These are phyloP conservation scores for Pseudoneurospora amorphoporcata DNA, from an alignment of 495 filamentous ascomycete species.

Conservation along the genomic window DNA sequence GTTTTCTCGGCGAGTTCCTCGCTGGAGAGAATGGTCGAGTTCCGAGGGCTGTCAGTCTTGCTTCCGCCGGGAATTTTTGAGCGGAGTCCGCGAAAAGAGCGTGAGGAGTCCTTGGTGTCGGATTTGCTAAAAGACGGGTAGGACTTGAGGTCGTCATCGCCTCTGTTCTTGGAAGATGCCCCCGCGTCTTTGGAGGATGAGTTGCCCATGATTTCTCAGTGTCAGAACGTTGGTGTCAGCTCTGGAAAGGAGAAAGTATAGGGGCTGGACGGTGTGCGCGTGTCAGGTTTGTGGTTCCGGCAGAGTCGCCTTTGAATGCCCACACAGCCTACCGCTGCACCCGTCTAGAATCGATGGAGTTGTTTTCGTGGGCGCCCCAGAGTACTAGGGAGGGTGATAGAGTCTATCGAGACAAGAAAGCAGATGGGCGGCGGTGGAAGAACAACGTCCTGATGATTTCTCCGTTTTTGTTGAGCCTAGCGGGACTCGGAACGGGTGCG, in stretches of 20 bases:
- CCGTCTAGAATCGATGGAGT: slow-evolving; percentile 22
- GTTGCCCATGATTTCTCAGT: slow-evolving; percentile 67
- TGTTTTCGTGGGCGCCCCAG: slow-evolving; percentile 6
- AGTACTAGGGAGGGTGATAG: slow-evolving; percentile 37
- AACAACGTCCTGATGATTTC: slow-evolving; percentile 31
- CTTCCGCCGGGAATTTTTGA: slow-evolving; percentile 49
- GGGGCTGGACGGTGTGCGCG: slow-evolving; percentile 30
- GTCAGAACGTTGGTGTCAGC: slow-evolving; percentile 16
- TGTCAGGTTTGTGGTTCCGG: slow-evolving; percentile 30
- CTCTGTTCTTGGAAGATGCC: slow-evolving; percentile 24
- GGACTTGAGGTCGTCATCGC: slow-evolving; percentile 47
- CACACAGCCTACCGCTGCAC: slow-evolving; percentile 36
- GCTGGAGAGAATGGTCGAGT: slow-evolving; percentile 54
- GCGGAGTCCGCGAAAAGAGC: slow-evolving; percentile 71
- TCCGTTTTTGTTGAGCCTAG: slow-evolving; percentile 28
- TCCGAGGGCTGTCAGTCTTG: slow-evolving; percentile 69
- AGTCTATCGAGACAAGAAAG: slow-evolving; percentile 37
- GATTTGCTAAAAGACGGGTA: slow-evolving; percentile 89
- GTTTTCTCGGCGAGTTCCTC: slow-evolving; percentile 57
- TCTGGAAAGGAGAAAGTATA: slow-evolving; percentile 19
- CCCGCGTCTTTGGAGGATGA: slow-evolving; percentile 71
- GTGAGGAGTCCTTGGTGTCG: slow-evolving; percentile 88
- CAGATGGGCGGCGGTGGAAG: slow-evolving; percentile 32
- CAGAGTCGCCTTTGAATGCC: slow-evolving; percentile 24
- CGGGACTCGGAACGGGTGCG: slow-evolving; percentile 3